Evolutionary conservation across 106 monocot species (phyloP).

Genomic region (Gastrodia elata): DNA sequence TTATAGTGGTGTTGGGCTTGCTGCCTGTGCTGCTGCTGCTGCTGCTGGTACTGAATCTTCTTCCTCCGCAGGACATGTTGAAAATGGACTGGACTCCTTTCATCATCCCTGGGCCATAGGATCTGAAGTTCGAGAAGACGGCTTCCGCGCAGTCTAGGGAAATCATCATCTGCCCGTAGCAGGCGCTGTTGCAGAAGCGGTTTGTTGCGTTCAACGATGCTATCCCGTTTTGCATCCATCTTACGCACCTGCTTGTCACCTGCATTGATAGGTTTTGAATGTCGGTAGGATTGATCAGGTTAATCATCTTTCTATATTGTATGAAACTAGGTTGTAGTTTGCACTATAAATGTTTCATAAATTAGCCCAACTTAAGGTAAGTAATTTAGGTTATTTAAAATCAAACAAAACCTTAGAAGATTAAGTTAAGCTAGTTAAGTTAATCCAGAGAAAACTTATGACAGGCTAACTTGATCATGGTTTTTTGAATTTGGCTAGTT

Average conservation of each 20-base stretch:
- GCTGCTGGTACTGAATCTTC: background rate
- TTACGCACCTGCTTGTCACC: constrained; percentile 8
- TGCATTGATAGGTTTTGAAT: background rate
- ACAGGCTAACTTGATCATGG: too few relatives aligned
- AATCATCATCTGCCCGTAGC: constrained; percentile 19
- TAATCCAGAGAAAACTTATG: too few relatives aligned
- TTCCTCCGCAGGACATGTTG: constrained; percentile 14
- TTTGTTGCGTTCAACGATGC: background rate
- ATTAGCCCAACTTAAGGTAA: too few relatives aligned
- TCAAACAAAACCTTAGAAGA: too few relatives aligned
- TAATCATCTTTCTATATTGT: too few relatives aligned
- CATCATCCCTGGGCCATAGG: constrained; percentile 11
- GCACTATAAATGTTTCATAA: too few relatives aligned
- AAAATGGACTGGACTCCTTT: constrained; percentile 15
- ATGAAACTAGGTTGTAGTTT: too few relatives aligned
- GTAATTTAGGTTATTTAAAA: too few relatives aligned
- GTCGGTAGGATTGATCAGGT: background rate
- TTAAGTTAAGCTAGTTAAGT: too few relatives aligned
- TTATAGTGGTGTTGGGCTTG: too few relatives aligned
- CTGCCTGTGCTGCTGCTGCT: background rate
- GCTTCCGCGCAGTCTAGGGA: constrained; percentile 15
- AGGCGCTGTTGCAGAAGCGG: constrained; percentile 12
- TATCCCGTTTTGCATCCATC: constrained; percentile 2
- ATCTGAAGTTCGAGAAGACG: constrained; percentile 16
- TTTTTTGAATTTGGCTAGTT: too few relatives aligned